Percentiles rank a stretch among this genome's conserved stretches.
phyloP scores from a whole-genome alignment of 441 rosid genomes.

The Theobroma grandiflorum region DNA sequence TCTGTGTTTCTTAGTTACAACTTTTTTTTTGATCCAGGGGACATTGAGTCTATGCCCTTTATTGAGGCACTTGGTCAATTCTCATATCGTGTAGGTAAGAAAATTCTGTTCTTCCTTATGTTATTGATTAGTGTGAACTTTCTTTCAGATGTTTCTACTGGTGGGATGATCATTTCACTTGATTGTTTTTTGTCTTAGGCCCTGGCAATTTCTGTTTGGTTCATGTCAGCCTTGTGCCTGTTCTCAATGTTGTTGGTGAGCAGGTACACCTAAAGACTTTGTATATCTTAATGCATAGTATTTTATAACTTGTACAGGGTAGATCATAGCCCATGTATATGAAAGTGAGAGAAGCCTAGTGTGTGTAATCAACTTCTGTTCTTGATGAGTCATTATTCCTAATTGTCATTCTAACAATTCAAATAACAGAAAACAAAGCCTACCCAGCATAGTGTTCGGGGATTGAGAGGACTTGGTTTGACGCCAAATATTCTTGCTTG shows the following conservation, averaged over 20 bases:
- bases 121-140: not conserved
- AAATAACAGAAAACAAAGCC: conserved; percentile 85
- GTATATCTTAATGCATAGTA: not conserved
- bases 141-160: not conserved
- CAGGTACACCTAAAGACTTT: conserved; percentile 54
- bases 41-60: conserved; percentile 93
- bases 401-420: conserved; percentile 19
- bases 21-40: conserved; percentile 55
- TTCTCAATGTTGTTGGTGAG: conserved; percentile 88
- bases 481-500: conserved; percentile 88
- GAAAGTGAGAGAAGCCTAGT: conserved; percentile 8
- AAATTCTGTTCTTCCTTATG: not conserved
- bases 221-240: conserved; percentile 95
- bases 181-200: conserved; percentile 46
- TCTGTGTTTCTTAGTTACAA: not conserved
- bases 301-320: not conserved
- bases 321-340: conserved; percentile 18
- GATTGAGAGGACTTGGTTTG: conserved; percentile 86
- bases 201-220: conserved; percentile 85
- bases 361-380: conserved; percentile 1
- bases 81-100: conserved; percentile 84
- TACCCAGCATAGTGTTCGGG: conserved; percentile 91
- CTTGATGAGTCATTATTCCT: not conserved
- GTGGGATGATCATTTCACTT: not conserved
- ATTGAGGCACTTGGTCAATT: conserved; percentile 92